A percentile compares a stretch with the other conserved stretches of the same genome.
Conservation (phyloP, 495 filamentous ascomycete genomes). For the Hyaloscypha hepaticicola region DNA sequence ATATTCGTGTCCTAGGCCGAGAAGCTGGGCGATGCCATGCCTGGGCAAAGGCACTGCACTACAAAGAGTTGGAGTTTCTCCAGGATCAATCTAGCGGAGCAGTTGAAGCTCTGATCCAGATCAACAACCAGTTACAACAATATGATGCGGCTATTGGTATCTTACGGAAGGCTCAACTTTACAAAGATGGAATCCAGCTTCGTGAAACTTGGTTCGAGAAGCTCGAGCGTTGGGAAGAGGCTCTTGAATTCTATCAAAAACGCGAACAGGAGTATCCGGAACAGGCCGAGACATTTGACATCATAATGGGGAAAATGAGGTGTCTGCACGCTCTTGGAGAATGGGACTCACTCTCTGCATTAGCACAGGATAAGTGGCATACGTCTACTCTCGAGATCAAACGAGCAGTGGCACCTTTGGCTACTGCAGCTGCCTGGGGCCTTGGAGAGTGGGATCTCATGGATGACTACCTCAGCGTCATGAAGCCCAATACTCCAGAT, state of each 20-base stretch:
- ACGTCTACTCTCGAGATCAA: slow-evolving; percentile 82
- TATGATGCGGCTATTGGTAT: slow-evolving; percentile 98
- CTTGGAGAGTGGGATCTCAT: slow-evolving; percentile 95
- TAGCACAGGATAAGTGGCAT: slow-evolving; percentile 91
- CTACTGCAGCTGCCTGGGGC: slow-evolving; percentile 97
- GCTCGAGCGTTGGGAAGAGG: slow-evolving; percentile 96
- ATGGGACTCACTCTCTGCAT: slow-evolving; percentile 85
- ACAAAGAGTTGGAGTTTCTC: slow-evolving; percentile 97
- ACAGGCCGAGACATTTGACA: slow-evolving; percentile 67
- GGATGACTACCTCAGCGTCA: slow-evolving; percentile 91
- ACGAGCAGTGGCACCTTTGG: slow-evolving; percentile 83
- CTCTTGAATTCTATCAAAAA: slow-evolving; percentile 84
- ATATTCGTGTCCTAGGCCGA: slow-evolving; percentile 87
- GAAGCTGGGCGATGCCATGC: slow-evolving; percentile 95
- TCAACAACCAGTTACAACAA: slow-evolving; percentile 98
- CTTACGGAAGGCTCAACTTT: slow-evolving; percentile 87
- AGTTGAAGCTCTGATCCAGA: slow-evolving; percentile 94
- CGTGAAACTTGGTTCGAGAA: slow-evolving; percentile 99
- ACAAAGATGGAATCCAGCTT: slow-evolving; percentile 85
- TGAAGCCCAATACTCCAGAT: slow-evolving; percentile 91
- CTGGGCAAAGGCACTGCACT: slow-evolving; percentile 96
- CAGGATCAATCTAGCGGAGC: slow-evolving; percentile 95
- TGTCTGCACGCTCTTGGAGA: slow-evolving; percentile 96
- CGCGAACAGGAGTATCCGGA: slow-evolving; percentile 66
- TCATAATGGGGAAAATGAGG: slow-evolving; percentile 99